Percentiles rank a stretch among this genome's conserved stretches.
phyloP scores from a whole-genome alignment of 257 asterid genomes.

The Echium plantagineum region DNA sequence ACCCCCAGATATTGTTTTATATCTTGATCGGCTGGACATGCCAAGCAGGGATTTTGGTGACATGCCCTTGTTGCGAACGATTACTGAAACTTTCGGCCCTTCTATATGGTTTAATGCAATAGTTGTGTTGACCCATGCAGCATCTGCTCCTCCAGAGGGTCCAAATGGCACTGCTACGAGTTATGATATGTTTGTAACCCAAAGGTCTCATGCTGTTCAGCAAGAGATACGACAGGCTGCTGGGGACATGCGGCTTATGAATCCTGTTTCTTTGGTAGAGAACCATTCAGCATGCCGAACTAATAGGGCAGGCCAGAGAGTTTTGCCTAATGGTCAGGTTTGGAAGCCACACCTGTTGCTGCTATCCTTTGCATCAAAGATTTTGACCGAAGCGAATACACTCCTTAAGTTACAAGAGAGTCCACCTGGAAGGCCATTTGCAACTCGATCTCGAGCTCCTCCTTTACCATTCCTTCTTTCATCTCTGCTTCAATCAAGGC shows the following conservation, averaged over 20 bases:
- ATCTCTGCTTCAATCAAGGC: constrained; percentile 80
- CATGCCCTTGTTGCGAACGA: constrained; percentile 78
- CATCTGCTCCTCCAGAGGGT: constrained; percentile 97
- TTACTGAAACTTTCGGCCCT: constrained; percentile 80
- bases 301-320: constrained; percentile 97
- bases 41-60: constrained; percentile 86
- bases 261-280: constrained; percentile 93
- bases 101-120: constrained; percentile 98
- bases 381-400: constrained; percentile 90
- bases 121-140: constrained; percentile 97
- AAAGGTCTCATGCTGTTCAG: constrained; percentile 89
- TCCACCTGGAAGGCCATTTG: constrained; percentile 70
- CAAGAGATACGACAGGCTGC: constrained; percentile 97
- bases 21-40: constrained; percentile 96
- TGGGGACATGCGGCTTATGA: constrained; percentile 94
- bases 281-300: constrained; percentile 94
- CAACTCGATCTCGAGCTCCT: constrained; percentile 62
- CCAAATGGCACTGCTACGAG: constrained; percentile 80
- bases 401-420: constrained; percentile 89
- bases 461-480: constrained; percentile 80
- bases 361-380: constrained; percentile 89
- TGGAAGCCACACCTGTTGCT: constrained; percentile 97
- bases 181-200: constrained; percentile 96
- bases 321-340: constrained; percentile 94
- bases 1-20: constrained; percentile 89